Conservation (phyloP, 108 stramenopile genomes). For the Cyclotella choctawhatcheeana region DNA sequence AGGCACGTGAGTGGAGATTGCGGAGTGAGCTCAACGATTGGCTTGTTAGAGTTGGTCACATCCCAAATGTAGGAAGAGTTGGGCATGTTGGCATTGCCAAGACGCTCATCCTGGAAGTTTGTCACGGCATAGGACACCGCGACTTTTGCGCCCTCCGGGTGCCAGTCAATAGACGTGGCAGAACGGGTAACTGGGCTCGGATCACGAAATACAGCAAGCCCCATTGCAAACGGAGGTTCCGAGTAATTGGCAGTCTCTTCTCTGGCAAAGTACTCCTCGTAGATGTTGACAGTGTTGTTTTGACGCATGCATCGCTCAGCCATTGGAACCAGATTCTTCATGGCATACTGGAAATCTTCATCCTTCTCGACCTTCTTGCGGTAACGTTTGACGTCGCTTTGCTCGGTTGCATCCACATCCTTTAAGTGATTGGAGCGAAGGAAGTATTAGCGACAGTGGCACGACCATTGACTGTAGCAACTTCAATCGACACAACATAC, state of each 20-base stretch:
- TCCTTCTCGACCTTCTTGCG: slow-evolving; percentile 92
- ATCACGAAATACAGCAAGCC: slow-evolving; percentile 90
- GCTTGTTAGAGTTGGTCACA: slow-evolving; percentile 87
- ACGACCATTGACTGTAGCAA: too few species aligned
- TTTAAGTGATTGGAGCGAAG: too few species aligned
- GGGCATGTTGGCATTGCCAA: slow-evolving; percentile 52
- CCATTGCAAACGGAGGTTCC: slow-evolving; percentile 89
- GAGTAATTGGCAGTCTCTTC: slow-evolving; percentile 70
- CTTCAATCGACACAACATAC: too few species aligned
- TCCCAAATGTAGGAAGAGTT: slow-evolving; percentile 89
- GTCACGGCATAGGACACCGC: slow-evolving; percentile 87
- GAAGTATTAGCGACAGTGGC: too few species aligned
- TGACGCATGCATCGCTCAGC: slow-evolving; percentile 86
- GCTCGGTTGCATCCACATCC: slow-evolving; percentile 89
- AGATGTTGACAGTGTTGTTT: slow-evolving; percentile 91
- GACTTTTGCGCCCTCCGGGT: slow-evolving; percentile 86
- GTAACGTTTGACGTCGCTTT: slow-evolving; percentile 71
- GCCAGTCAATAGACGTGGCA: slow-evolving; percentile 89
- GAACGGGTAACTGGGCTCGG: slow-evolving; percentile 76
- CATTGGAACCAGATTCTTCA: slow-evolving; percentile 77
- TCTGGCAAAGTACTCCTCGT: slow-evolving; percentile 75
- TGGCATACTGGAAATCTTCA: slow-evolving; percentile 76
- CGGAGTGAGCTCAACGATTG: slow-evolving; percentile 78
- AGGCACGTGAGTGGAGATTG: slow-evolving; percentile 83
- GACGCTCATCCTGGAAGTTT: slow-evolving; percentile 83